Conservation (phyloP, 2,329 filamentous ascomycete genomes). For the Corinectria fuckeliana region DNA sequence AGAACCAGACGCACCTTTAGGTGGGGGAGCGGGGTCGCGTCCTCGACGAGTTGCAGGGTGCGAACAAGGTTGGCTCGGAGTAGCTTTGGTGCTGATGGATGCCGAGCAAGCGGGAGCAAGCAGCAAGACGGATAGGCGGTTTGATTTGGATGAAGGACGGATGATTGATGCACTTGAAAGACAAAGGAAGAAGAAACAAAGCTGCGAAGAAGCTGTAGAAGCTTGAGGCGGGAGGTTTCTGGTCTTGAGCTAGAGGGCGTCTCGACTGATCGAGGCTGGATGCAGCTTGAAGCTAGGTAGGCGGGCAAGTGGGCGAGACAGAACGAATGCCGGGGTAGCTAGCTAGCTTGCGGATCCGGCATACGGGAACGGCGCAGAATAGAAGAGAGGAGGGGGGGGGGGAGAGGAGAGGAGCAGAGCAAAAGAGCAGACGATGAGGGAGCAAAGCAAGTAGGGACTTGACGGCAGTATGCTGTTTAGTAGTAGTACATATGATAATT, state of each 20-base stretch:
- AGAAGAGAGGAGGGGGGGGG: neutral
- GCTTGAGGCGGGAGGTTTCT: conserved; percentile 1
- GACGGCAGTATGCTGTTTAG: neutral
- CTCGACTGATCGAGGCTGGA: conserved; percentile 8
- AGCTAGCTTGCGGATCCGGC: conserved; percentile 8
- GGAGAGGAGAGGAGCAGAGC: neutral
- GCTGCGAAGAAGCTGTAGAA: neutral
- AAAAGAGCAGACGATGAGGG: neutral
- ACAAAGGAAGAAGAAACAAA: neutral
- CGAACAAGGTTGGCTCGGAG: conserved; percentile 34
- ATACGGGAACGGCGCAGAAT: neutral
- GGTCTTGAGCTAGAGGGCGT: neutral
- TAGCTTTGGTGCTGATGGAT: conserved; percentile 25
- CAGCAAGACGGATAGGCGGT: neutral
- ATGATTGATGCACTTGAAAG: neutral
- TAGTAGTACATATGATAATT: too few relatives aligned
- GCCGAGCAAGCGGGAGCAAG: neutral
- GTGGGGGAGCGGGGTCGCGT: conserved; percentile 37
- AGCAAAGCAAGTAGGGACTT: neutral
- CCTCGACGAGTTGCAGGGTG: conserved; percentile 14
- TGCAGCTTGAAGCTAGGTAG: conserved; percentile 9
- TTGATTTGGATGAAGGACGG: neutral
- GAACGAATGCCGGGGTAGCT: conserved; percentile 9
- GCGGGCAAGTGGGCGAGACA: conserved; percentile 13
- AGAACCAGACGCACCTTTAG: conserved; percentile 32